phyloP scores from a whole-genome alignment of 2,329 filamentous ascomycete genomes.

The Trichoderma endophyticum region DNA sequence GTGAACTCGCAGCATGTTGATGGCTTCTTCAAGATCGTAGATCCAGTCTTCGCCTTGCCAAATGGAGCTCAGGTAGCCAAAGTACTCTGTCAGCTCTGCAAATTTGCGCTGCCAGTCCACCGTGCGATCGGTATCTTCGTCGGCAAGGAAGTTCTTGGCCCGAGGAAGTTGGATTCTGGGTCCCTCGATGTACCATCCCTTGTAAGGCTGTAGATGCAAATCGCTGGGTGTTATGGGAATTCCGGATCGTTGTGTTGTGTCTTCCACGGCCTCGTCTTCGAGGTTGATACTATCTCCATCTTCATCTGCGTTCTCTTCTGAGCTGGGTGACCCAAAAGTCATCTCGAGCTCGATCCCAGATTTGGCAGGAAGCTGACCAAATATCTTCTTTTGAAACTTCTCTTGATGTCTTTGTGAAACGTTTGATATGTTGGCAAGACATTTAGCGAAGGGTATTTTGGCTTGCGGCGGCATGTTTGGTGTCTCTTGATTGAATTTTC shows the following conservation, averaged over 20 bases:
- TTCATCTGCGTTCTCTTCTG: neutral
- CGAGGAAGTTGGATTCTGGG: conserved; percentile 33
- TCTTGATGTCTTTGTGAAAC: neutral
- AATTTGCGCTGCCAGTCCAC: conserved; percentile 39
- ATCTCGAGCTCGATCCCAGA: conserved; percentile 16
- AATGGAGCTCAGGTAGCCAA: conserved; percentile 33
- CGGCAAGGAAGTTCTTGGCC: conserved; percentile 45
- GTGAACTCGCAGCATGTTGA: conserved; percentile 36
- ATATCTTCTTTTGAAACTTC: neutral
- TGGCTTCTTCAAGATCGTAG: conserved; percentile 29
- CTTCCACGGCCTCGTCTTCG: neutral
- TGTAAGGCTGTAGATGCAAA: conserved; percentile 26
- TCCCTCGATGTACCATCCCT: conserved; percentile 34
- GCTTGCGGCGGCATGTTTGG: neutral
- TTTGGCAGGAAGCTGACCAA: neutral
- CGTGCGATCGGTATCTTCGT: conserved; percentile 45
- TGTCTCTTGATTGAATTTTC: neutral
- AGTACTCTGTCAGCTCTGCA: conserved; percentile 38
- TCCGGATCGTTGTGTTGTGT: neutral
- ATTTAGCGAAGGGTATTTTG: neutral
- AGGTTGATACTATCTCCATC: neutral
- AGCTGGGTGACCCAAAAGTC: neutral
- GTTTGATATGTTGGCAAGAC: neutral
- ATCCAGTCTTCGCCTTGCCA: conserved; percentile 30
- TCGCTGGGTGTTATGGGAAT: neutral